Evolutionary conservation across 75 land plant species (phyloP).

Genomic region (Sequoia sempervirens): DNA sequence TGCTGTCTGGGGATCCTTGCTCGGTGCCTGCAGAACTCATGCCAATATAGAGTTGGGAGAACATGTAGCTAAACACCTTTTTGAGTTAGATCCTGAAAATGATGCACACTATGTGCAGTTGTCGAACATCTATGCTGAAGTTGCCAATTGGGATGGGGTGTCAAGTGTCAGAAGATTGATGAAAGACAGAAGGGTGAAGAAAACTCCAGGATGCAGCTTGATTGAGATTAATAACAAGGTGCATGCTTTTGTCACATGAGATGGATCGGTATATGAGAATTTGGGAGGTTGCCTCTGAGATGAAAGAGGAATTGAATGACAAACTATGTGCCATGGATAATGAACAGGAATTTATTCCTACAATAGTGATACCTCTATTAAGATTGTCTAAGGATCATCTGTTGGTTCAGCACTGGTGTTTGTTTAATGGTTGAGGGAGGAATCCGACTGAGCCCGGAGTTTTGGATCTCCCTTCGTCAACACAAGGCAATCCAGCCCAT

Average conservation of each 20-base stretch:
- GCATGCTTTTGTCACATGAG: constrained; percentile 21
- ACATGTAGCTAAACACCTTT: constrained; percentile 11
- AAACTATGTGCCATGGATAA: neutral
- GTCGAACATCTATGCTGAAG: constrained; percentile 20
- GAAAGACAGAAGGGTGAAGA: constrained; percentile 13
- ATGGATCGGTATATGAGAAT: constrained; percentile 6
- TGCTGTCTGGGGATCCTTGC: constrained; percentile 19
- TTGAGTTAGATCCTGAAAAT: constrained; percentile 14
- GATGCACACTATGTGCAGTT: constrained; percentile 11
- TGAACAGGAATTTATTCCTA: neutral
- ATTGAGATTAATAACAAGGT: constrained; percentile 16
- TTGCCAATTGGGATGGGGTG: constrained; percentile 13
- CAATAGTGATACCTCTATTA: neutral
- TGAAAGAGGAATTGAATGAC: neutral
- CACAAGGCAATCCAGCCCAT: neutral
- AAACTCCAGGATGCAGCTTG: constrained; percentile 17
- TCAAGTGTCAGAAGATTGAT: constrained; percentile 7
- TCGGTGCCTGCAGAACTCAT: constrained; percentile 20
- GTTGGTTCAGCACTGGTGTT: neutral
- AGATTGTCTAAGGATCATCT: neutral
- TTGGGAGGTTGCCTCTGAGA: neutral
- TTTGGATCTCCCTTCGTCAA: neutral
- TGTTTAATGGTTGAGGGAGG: neutral
- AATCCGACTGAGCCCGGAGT: neutral
- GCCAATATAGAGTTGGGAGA: constrained; percentile 15